Evolutionary conservation across 1,284 basidiomycete genomes (phyloP), one percentile per base, ranked within the genome.

Genomic region (Fomitopsis palustris): DNA sequence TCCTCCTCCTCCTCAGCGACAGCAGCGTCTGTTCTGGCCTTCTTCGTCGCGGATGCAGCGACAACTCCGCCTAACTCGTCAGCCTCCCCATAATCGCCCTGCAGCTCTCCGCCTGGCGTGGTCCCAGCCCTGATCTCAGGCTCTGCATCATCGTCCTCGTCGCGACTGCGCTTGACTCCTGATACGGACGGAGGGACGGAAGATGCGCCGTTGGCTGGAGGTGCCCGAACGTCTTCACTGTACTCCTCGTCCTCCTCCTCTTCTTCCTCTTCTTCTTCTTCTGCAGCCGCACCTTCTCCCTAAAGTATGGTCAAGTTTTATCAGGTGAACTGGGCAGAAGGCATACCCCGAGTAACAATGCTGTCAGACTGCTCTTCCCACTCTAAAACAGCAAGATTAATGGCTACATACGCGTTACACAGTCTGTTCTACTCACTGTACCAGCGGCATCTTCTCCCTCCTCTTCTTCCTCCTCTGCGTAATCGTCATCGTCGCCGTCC

Each of bases 41-140:
- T 62, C 61, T 70, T 70, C 29, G 79, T 79, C 31, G 31, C 49
- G 3, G 49, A 52, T 19, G 49, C 49, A 14, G 49, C 49, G 59
- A 75, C 72, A 60, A 77, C 77, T 71, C 81, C 79, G 57, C 72
- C 67, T 55, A 74, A 75, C 56, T 77, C 74, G 57, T 76, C 72
- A 54, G 67, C 61, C 56, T 67, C 65, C 14, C 66, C 66, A 41
- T 69, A 67, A 56, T 70, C 67, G 3, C 66, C 66, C 27, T 65
- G 51, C 29, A 67, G 56, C 55, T 64, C 60, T 2, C 55, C 61
- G n/a, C 42, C 57, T 4, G 47, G 31, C 5, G 43, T 45, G 16
- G 21, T 33, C 10, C 49, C 49, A 4, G 51, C 49, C 39, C 41
- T 35, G n/a, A 42, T 42, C 41, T 49, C 58, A 42, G 53, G 73